A percentile compares a stretch with the other conserved stretches of the same genome.
phyloP scores from a whole-genome alignment of 495 filamentous ascomycete genomes.

The Xylaria venustula region DNA sequence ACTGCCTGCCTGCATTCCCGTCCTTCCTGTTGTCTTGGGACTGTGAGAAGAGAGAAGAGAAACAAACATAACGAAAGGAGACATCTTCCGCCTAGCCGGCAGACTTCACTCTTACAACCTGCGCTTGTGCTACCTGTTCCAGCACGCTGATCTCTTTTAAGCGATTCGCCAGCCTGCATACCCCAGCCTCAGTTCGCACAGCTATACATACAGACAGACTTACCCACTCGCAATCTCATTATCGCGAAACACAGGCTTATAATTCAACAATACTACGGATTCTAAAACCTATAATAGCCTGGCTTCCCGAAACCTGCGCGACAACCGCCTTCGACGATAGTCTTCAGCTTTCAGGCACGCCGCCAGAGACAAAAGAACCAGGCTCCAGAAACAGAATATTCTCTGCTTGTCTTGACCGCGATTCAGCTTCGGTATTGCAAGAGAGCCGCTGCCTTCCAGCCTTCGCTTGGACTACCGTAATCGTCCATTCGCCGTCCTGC shows the following conservation, averaged over 20 bases:
- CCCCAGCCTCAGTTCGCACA: constrained; percentile 12
- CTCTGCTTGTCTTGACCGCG: constrained; percentile 33
- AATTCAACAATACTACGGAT: constrained; percentile 25
- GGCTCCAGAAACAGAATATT: constrained; percentile 24
- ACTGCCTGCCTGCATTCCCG: constrained; percentile 8
- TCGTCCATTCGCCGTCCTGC: constrained; percentile 9
- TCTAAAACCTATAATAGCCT: constrained; percentile 31
- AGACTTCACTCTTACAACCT: constrained; percentile 21
- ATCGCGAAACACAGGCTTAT: constrained; percentile 24
- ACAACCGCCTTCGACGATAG: constrained; percentile 14
- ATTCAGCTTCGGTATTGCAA: constrained; percentile 17
- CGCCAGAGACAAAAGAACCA: constrained; percentile 18
- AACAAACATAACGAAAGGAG: constrained; percentile 15
- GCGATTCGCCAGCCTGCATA: constrained; percentile 27
- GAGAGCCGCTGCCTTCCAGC: constrained; percentile 20
- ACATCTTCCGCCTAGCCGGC: constrained; percentile 18
- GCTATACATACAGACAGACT: constrained; percentile 3
- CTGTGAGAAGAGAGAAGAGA: constrained; percentile 9
- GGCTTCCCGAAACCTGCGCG: constrained; percentile 33
- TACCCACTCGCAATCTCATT: constrained; percentile 11
- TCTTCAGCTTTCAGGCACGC: constrained; percentile 20
- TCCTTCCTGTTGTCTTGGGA: constrained; percentile 8
- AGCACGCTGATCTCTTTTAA: constrained; percentile 25
- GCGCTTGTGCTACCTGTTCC: constrained; percentile 33
- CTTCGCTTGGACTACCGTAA: constrained; percentile 20